Base-by-base conservation (phyloP, 106 monocot species). In the Acorus gramineus region DNA sequence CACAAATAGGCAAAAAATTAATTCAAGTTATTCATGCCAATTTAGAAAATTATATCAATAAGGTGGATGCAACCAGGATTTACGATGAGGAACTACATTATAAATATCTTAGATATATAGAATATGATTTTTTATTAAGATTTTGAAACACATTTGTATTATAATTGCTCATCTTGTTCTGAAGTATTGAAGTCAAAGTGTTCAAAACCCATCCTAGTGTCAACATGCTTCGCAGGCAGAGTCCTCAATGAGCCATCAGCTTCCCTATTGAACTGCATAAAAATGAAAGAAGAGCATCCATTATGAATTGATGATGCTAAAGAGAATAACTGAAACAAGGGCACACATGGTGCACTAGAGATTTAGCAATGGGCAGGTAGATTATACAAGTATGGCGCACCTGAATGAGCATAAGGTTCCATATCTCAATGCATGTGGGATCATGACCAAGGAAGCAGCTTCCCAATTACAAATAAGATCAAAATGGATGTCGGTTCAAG, bases 381-480 rank as follows among this genome's bases (percentile, higher is more conserved):
- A 28, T 13, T 52, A 0, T 46, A 14, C 9, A 52, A 60, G 42
- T 11, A 46, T 54, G n/a, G n/a, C n/a, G 8, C 45, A 95, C 95
- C 86, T 95, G 95, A 85, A 95, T 95, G 66, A 95, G 90, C 42
- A 95, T 90, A 72, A 95, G 84, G 69, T 95, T 90, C 95, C 95
- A 95, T 48, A 95, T 95, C 65, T 95, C 95, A 60, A 95, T 90
- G 69, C 95, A 95, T 13, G 95, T 90, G 9, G 95, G 95, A 72
- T 95, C 95, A 77, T 95, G 55, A 95, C 95, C 73, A 95, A 74
- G 12, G 84, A 77, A 60, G 95, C 77, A 69, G 95, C 95, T 80
- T 95, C 87, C 42, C 90, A 69, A 46, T 80, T 85, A 14, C 95
- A 90, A 62, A 95, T 59, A 53, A 84, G 90, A 44, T 90, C 95